Conservation (phyloP, 2,329 filamentous ascomycete species). For the Arthrinium phaeospermum region DNA sequence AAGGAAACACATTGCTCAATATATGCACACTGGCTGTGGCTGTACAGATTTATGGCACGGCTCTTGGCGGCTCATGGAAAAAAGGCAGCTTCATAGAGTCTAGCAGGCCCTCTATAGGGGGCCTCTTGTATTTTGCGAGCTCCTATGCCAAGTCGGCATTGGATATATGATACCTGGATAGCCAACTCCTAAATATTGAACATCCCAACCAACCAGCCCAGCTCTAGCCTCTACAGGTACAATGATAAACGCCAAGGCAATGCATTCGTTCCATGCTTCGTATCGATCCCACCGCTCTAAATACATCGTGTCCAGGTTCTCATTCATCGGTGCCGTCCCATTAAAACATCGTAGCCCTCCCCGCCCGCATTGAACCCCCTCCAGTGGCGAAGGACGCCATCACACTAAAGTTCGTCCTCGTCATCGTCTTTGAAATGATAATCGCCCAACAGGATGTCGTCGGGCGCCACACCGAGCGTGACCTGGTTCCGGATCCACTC, state of each 20-base stretch:
- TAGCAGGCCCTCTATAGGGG: not conserved
- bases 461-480: slow-evolving; percentile 61
- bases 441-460: slow-evolving; percentile 78
- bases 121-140: not conserved
- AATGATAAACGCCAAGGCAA: slow-evolving; percentile 28
- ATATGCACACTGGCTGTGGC: not conserved
- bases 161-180: not conserved
- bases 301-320: not conserved
- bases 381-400: not conserved
- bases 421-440: slow-evolving; percentile 70
- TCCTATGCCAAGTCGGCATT: not conserved
- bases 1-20: not conserved
- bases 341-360: not conserved
- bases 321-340: slow-evolving; percentile 1
- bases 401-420: slow-evolving; percentile 40
- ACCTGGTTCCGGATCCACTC: slow-evolving; percentile 76
- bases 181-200: slow-evolving; percentile 6
- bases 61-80: not conserved
- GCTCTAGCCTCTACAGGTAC: slow-evolving; percentile 8
- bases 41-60: not conserved
- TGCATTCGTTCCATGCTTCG: slow-evolving; percentile 24
- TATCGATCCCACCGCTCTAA: not conserved
- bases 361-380: not conserved
- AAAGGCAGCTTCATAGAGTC: not conserved
- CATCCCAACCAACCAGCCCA: slow-evolving; percentile 10